A percentile compares a stretch with the other conserved stretches of the same genome.
These are phyloP conservation scores for Rhododendron ferrugineum DNA, from an alignment of 148 eudicot genomes.

Conservation along the genomic window DNA sequence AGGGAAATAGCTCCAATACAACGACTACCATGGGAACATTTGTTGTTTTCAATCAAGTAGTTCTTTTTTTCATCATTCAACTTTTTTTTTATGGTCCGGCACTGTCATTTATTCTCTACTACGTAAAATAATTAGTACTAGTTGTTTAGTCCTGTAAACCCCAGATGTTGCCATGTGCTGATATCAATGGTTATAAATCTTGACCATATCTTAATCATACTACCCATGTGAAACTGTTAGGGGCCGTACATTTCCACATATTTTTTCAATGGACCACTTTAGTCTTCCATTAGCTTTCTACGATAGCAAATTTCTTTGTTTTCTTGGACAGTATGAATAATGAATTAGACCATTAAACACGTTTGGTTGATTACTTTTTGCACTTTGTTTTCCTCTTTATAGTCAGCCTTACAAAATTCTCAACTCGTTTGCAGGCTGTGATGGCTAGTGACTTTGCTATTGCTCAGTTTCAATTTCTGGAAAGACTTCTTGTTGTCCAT, in stretches of 20 bases:
- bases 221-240: neutral
- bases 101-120: neutral
- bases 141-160: neutral
- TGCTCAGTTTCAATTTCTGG: slow-evolving; percentile 89
- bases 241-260: neutral
- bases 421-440: slow-evolving; percentile 72
- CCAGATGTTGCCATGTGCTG: no score
- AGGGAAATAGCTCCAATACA: neutral
- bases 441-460: slow-evolving; percentile 97
- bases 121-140: neutral
- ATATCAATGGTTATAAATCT: neutral
- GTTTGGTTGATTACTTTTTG: no score
- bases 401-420: slow-evolving; percentile 29
- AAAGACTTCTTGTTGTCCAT: slow-evolving; percentile 88
- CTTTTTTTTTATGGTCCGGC: neutral
- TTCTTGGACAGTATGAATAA: neutral
- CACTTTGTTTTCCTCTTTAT: neutral
- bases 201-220: neutral
- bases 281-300: neutral
- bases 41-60: neutral
- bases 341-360: neutral
- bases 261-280: neutral
- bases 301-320: neutral
- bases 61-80: neutral
- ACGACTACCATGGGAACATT: no score